Evolutionary conservation across 2,329 filamentous ascomycete species (phyloP), one percentile per base, ranked within the genome.

Genomic region (Beauveria rudraprayagi): DNA sequence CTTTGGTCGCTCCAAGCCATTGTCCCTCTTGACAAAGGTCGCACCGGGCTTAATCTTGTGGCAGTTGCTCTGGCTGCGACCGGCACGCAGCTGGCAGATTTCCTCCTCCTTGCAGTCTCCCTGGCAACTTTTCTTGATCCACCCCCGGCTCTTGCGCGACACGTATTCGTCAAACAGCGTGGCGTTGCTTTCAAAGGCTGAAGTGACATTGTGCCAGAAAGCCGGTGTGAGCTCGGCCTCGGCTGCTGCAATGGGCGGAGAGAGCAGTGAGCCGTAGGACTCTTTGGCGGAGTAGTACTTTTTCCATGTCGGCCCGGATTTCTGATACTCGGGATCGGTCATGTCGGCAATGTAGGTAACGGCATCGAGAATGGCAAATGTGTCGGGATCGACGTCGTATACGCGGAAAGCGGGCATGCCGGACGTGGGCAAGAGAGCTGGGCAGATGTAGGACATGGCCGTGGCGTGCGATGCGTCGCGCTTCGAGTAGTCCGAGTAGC

Each of bases 221-320:
- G 77, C 77, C 0, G 82, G 78, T 1, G 79, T 81, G 37, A 87
- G 76, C 64, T 85, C 70, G 9, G 70, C 70, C 1, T 69, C 56
- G 9, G 70, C 65, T 7, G 68, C 70, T 1, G 22, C 22, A 2
- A 79, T 64, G 1, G 79, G 75, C 34, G 80, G 77, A 22, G 64
- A 68, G 11, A 81, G 69, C 1, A 77, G 70, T 0, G 74, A 86
- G 10, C 92, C 87, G 72, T 95, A 94, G 1, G 89, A 89, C 60
- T 86, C 77, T 66, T 82, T 83, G 55, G 95, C 90, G 43, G 81
- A 80, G 14, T 85, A 85, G 68, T 81, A 80, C 58, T 78, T 78
- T 10, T 71, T 72, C 81, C 82, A 86, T 16, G 73, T 68, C 1
- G 82, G 83, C 0, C 76, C 75, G 2, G 70, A 66, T 0, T 70